Conservation (phyloP, 2,329 filamentous ascomycete species). For the Orbilia ellipsospora region DNA sequence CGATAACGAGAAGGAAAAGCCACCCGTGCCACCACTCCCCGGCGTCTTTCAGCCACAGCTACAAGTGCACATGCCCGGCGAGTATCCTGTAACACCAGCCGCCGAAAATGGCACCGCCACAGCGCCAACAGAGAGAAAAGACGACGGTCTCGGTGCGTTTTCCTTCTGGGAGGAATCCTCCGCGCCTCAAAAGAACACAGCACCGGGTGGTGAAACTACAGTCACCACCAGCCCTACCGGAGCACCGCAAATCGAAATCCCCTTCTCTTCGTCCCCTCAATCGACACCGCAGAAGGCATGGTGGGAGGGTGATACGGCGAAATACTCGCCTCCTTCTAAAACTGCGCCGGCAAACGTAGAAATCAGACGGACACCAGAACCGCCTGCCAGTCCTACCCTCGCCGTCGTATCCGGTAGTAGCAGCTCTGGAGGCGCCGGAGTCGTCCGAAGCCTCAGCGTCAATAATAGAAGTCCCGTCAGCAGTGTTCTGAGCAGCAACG, state of each 20-base stretch:
- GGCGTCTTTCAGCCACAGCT: constrained; percentile 39
- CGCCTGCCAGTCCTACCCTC: constrained; percentile 35
- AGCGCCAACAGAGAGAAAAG: constrained; percentile 7
- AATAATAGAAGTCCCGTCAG: constrained; percentile 34
- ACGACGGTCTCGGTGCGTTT: constrained; percentile 41
- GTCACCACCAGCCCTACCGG: constrained; percentile 43
- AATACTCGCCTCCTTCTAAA: constrained; percentile 36
- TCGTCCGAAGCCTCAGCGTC: constrained; percentile 33
- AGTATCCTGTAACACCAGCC: constrained; percentile 41
- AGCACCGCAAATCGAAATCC: constrained; percentile 44
- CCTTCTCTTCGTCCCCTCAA: background rate
- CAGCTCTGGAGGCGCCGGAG: background rate
- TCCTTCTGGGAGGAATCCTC: constrained; percentile 47
- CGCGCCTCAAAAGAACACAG: constrained; percentile 7
- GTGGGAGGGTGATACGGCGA: constrained; percentile 38
- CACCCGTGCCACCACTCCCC: constrained; percentile 43
- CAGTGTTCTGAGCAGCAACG: constrained; percentile 38
- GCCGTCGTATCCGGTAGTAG: constrained; percentile 4
- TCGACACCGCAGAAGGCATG: constrained; percentile 44
- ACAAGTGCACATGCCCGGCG: constrained; percentile 49
- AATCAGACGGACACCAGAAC: constrained; percentile 39
- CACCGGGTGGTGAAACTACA: constrained; percentile 5
- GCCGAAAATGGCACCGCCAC: constrained; percentile 27
- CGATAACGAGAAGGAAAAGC: constrained; percentile 27
- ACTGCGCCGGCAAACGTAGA: background rate